These are phyloP conservation scores for Exsudoporus frostii DNA, from an alignment of 768 basidiomycete species.

Conservation along the genomic window DNA sequence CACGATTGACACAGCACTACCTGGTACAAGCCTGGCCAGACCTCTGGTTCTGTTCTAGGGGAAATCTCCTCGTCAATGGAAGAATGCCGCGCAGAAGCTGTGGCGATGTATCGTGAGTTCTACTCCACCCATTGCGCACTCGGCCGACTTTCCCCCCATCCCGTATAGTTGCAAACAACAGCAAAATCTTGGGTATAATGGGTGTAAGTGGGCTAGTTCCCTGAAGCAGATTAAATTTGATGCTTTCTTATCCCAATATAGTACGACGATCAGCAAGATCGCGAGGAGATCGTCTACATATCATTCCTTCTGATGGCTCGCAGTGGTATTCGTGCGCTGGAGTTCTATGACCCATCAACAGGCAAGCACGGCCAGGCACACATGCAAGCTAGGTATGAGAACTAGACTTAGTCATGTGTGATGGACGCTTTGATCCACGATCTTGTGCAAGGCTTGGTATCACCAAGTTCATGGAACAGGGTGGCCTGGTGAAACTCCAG, in stretches of 20 bases:
- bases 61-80: conserved; percentile 90
- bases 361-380: conserved; percentile 87
- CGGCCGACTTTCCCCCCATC: neutral
- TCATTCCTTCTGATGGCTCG: conserved; percentile 87
- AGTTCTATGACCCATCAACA: conserved; percentile 78
- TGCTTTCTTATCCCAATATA: conserved; percentile 25
- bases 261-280: conserved; percentile 65
- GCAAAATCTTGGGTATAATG: conserved; percentile 77
- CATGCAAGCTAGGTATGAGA: conserved; percentile 78
- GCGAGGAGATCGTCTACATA: conserved; percentile 77
- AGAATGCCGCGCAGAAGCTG: conserved; percentile 90
- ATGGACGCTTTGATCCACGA: neutral
- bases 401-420: neutral
- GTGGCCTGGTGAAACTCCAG: conserved; percentile 67
- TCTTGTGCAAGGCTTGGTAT: conserved; percentile 64
- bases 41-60: conserved; percentile 76
- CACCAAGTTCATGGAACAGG: conserved; percentile 70
- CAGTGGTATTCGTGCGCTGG: conserved; percentile 72
- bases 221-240: neutral
- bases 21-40: conserved; percentile 90
- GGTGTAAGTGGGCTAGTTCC: conserved; percentile 44
- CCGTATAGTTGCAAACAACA: conserved; percentile 63
- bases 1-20: conserved; percentile 46
- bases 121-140: neutral
- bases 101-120: conserved; percentile 70